phyloP scores from a whole-genome alignment of 306 rosid genomes.

The Prinsepia uniflora region DNA sequence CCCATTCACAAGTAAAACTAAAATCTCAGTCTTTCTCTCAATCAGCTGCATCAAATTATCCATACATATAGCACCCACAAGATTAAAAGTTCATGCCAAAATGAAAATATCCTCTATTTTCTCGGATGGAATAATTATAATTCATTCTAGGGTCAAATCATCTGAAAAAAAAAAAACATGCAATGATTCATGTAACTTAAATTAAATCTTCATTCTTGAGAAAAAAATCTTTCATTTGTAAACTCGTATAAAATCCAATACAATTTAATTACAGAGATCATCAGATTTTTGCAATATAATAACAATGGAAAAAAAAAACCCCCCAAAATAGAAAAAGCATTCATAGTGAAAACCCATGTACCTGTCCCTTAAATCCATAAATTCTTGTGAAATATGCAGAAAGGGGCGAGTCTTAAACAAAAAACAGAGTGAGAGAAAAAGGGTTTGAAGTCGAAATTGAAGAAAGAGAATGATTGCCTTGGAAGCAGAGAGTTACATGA shows the following conservation, averaged over 20 bases:
- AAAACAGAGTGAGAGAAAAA: slow-evolving; percentile 10
- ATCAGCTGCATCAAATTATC: neutral
- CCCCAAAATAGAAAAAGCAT: slow-evolving; percentile 14
- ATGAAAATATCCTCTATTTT: neutral
- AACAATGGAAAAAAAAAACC: neutral
- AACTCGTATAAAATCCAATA: too few relatives aligned
- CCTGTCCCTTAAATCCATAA: slow-evolving; percentile 32
- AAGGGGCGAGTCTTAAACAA: neutral
- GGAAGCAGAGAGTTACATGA: slow-evolving; percentile 31
- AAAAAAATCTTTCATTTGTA: too few relatives aligned
- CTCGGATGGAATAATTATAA: neutral
- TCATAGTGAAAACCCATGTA: slow-evolving; percentile 27
- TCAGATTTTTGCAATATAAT: neutral
- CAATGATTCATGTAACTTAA: neutral
- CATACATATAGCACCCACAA: neutral
- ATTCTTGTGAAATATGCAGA: neutral
- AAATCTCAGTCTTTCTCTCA: neutral
- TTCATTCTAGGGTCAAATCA: neutral
- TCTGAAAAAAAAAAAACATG: neutral
- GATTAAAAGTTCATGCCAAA: neutral
- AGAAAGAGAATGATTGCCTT: slow-evolving; percentile 19
- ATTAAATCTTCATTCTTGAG: neutral
- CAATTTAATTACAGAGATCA: neutral
- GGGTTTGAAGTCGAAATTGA: neutral
- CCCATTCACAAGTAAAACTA: neutral